These are phyloP conservation scores for Aspergillus sp. DNA, from an alignment of 2,329 filamentous ascomycete species.

Conservation along the genomic window DNA sequence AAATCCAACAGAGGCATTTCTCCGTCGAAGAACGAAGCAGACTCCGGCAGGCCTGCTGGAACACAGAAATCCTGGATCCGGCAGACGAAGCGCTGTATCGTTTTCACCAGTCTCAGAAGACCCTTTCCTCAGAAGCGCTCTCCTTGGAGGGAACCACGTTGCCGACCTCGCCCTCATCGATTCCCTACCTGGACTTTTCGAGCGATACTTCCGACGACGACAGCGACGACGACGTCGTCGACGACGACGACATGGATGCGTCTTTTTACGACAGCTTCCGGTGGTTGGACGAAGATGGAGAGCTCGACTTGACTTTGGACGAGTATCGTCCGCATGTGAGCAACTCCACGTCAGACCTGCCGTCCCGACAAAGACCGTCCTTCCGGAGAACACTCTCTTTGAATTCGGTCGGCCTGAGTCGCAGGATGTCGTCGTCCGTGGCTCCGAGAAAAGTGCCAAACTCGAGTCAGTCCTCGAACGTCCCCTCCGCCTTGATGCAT, in stretches of 20 bases:
- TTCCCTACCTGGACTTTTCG: constrained; percentile 20
- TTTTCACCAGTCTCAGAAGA: constrained; percentile 26
- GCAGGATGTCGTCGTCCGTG: constrained; percentile 40
- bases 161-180: constrained; percentile 19
- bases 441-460: constrained; percentile 34
- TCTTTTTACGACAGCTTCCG: constrained; percentile 67
- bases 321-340: constrained; percentile 66
- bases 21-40: constrained; percentile 68
- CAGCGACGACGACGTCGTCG: constrained; percentile 29
- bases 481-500: constrained; percentile 25
- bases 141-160: neutral
- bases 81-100: constrained; percentile 59
- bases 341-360: constrained; percentile 41
- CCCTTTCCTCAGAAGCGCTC: neutral
- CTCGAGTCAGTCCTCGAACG: constrained; percentile 46
- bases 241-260: constrained; percentile 45
- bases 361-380: constrained; percentile 50
- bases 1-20: constrained; percentile 69
- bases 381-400: constrained; percentile 73
- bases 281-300: constrained; percentile 72
- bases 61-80: constrained; percentile 56
- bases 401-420: constrained; percentile 62
- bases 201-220: constrained; percentile 23
- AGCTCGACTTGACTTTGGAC: constrained; percentile 68
- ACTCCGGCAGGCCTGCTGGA: constrained; percentile 52